Evolutionary conservation across 345 rosid species (phyloP).

Genomic region (Anacardium occidentale): DNA sequence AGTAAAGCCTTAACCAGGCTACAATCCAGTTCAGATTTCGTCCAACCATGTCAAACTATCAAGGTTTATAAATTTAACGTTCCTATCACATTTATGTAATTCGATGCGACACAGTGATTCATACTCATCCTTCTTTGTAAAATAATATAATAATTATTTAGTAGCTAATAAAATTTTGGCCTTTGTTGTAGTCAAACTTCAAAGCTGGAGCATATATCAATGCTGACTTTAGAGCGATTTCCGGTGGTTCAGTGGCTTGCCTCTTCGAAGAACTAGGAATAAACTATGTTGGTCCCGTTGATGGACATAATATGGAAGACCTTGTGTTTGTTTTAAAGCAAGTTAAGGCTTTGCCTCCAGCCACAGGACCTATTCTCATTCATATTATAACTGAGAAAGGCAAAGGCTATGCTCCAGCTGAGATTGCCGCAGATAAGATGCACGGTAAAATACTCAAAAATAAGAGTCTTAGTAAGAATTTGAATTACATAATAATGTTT

Average conservation of each 20-base stretch:
- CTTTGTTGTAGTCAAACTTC: slow-evolving; percentile 30
- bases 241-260: slow-evolving; percentile 22
- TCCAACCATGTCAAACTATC: slow-evolving; percentile 36
- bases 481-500: neutral
- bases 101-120: too few relatives aligned
- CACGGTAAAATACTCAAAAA: slow-evolving; percentile 35
- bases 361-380: slow-evolving; percentile 45
- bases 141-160: too few relatives aligned
- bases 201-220: slow-evolving; percentile 36
- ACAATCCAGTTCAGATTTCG: slow-evolving; percentile 30
- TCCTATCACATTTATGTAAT: too few relatives aligned
- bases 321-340: slow-evolving; percentile 36
- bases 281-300: slow-evolving; percentile 49
- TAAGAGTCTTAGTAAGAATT: neutral
- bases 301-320: slow-evolving; percentile 46
- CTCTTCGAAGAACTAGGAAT: slow-evolving; percentile 54
- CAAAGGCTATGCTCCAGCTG: slow-evolving; percentile 52
- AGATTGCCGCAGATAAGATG: slow-evolving; percentile 47
- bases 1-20: slow-evolving; percentile 35
- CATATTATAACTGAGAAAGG: slow-evolving; percentile 56
- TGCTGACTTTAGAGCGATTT: slow-evolving; percentile 25
- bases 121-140: too few relatives aligned
- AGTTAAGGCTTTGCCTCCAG: slow-evolving; percentile 34
- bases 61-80: slow-evolving; percentile 25
- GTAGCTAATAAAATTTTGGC: too few relatives aligned